Evolutionary conservation across 768 basidiomycete genomes (phyloP), one percentile per base, ranked within the genome.

Genomic region (Chlorophyllum brunneum): DNA sequence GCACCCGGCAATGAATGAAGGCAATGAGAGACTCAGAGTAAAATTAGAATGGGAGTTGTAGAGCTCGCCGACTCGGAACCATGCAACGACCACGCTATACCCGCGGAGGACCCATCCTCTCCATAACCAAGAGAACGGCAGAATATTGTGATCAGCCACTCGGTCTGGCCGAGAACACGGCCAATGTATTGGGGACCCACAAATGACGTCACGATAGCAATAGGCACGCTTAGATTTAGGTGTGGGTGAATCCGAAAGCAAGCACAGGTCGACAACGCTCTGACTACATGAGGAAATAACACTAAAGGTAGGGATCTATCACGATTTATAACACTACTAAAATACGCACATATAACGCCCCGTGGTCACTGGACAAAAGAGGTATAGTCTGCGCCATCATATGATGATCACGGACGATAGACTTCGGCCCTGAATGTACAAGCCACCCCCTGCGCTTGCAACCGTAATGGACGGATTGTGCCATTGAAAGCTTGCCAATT

Each of bases 401-500:
- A 24, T n/a, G 10, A 22, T 20, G 31, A 16, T 42, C 26, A 51
- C 22, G 49, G 40, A 31, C 49, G 49, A 42, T 51, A 51, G 23
- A 51, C 34, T 11, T 29, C 29, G n/a, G 41, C 42, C 34, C 24
- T 24, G 27, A 52, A 52, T n/a, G 4, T 22, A 36, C 42, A 52
- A 29, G 24, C 18, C 27, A 52, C 51, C 5, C 51, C 51, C 7
- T 33, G 31, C 10, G 42, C 34, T 11, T 45, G 23, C 23, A 52
- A 24, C 15, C 36, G 27, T 13, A 2, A 4, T 11, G 51, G 51
- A 7, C 37, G 43, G 13, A 52, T 11, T 4, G 1, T 13, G 26
- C 16, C 26, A 18, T 52, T 52, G 34, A 52, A 52, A 11, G 16
- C 27, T 20, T 36, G 23, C 51, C 51, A 52, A 29, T 52, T 6